Evolutionary conservation across 129 eudicot species (phyloP), one percentile per base, ranked within the genome.

Genomic region (Chrysanthemum makinoi): DNA sequence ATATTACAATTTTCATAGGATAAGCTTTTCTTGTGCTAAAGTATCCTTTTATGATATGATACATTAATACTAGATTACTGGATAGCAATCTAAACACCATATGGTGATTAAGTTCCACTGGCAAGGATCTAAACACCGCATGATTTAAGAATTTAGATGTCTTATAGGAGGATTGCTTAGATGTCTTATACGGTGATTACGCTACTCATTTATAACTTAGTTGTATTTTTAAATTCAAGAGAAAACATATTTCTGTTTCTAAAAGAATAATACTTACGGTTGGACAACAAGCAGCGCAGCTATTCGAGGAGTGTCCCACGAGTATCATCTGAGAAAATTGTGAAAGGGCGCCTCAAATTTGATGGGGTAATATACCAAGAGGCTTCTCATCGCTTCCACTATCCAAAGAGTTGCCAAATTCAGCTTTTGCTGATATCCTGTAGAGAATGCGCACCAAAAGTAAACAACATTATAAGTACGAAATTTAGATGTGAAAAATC

Each of bases 281-380:
- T 58, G 80, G 54, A 60, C 95, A 83, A 77, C 98, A 94, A 64
- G 98, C 98, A 1, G 98, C 89, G 78, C 98, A 94, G 22, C 89
- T 85, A 72, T 70, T 82, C 6, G 98, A 94, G 52, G 98, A 86
- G 71, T 94, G 95, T 6, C 98, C 98, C 35, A 94, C 92, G 35
- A 93, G 98, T 59, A 84, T 80, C 95, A 89, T 89, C 82, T 89
- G 96, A 80, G 98, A 89, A 79, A 89, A 89, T 30, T 81, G 96
- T 13, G 96, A 89, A 35, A 89, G 87, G 2, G 88, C 73, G 20
- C 95, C 98, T 65, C 98, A 81, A 44, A 94, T 72, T 64, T 94
- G 98, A 84, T 94, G 98, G 10, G 98, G 96, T 68, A 94, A 73
- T 73, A 94, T 89, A 66, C 98, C 96, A 74, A 94, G 98, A 19